phyloP scores from a whole-genome alignment of 139 green algal genomes.

The Zygnema circumcarinatum region DNA sequence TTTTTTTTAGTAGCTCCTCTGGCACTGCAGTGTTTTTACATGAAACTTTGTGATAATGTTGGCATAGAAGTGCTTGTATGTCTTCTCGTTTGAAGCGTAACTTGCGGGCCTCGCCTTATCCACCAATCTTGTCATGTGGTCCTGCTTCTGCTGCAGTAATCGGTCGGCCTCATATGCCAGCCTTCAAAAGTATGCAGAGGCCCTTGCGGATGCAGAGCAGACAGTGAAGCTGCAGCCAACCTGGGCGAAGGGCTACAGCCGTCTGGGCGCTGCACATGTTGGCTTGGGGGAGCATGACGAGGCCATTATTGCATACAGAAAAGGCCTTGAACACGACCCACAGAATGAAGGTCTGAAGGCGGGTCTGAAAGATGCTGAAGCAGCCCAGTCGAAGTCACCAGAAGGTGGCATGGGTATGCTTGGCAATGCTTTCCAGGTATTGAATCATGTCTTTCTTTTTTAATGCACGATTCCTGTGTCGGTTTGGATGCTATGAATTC shows the following conservation, averaged over 20 bases:
- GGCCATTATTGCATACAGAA: constrained; percentile 80
- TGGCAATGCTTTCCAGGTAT: constrained; percentile 41
- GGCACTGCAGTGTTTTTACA: no score
- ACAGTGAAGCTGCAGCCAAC: constrained; percentile 85
- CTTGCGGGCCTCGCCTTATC: no score
- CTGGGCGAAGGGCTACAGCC: constrained; percentile 89
- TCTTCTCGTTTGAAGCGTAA: no score
- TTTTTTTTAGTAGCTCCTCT: no score
- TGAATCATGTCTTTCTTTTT: not conserved
- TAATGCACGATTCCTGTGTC: no score
- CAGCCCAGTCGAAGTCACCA: constrained; percentile 8
- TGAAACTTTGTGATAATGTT: no score
- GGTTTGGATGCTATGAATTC: not conserved
- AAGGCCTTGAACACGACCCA: constrained; percentile 73
- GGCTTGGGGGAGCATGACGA: constrained; percentile 69
- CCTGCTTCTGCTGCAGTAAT: constrained; percentile 74
- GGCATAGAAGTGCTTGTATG: no score
- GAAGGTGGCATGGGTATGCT: constrained; percentile 11
- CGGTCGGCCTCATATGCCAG: constrained; percentile 76
- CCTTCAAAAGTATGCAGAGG: constrained; percentile 79
- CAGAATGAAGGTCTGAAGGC: constrained; percentile 82
- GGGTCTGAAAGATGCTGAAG: constrained; percentile 58
- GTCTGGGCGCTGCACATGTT: constrained; percentile 83
- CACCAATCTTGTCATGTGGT: not conserved
- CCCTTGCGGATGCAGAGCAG: constrained; percentile 84